phyloP scores from a whole-genome alignment of 202 grass and related monocot genomes.

The Schoenoplectus triqueter region DNA sequence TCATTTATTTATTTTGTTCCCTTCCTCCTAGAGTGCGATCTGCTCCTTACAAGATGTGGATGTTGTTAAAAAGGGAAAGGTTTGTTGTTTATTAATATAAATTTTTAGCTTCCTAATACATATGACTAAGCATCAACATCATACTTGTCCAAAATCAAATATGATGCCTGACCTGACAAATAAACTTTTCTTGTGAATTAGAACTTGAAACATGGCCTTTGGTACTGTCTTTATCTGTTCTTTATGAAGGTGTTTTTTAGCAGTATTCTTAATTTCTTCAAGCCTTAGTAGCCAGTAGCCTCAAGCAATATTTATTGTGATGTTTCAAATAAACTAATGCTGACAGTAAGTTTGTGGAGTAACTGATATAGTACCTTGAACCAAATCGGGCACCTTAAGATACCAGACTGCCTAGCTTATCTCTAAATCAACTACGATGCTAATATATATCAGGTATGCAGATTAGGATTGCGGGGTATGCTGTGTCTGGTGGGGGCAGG shows the following conservation, averaged over 20 bases:
- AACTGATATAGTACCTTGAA: no score
- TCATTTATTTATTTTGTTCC: neutral
- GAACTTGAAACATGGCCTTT: neutral
- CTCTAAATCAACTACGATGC: neutral
- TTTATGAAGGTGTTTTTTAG: neutral
- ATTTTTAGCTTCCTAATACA: conserved; percentile 27
- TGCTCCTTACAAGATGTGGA: conserved; percentile 90
- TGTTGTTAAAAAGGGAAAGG: conserved; percentile 73
- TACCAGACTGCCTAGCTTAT: neutral
- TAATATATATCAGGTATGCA: conserved; percentile 45
- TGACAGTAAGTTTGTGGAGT: neutral
- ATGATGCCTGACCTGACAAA: neutral
- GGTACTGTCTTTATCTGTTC: neutral
- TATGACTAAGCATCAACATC: neutral
- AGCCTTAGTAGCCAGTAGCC: neutral
- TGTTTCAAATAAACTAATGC: neutral
- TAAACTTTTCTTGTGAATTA: neutral
- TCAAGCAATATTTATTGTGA: neutral
- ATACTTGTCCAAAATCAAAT: conserved; percentile 12
- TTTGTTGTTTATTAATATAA: conserved; percentile 34
- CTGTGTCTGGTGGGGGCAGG: conserved; percentile 79
- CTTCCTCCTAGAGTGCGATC: conserved; percentile 68
- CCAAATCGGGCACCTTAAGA: neutral
- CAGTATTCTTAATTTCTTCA: neutral
- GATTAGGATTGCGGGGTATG: conserved; percentile 84